Evolutionary conservation across 1,284 basidiomycete species (phyloP).

Genomic region (Testicularia cyperi): DNA sequence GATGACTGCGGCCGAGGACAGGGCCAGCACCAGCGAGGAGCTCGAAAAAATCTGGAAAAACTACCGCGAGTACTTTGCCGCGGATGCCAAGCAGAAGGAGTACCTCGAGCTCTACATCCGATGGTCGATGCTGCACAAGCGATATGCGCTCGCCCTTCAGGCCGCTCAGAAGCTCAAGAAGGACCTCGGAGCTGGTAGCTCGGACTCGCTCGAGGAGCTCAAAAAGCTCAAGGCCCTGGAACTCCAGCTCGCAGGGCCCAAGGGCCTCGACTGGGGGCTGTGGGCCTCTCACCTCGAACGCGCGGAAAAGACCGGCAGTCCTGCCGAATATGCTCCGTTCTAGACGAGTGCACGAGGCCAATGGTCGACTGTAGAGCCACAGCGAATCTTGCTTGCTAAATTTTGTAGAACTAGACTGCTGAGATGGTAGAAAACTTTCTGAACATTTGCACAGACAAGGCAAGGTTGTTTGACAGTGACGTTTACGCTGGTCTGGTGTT

Average conservation of each 20-base stretch:
- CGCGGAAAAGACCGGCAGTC: conserved; percentile 8
- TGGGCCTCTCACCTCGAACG: conserved; percentile 34
- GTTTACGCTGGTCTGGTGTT: too few species aligned
- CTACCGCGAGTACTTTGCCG: conserved; percentile 41
- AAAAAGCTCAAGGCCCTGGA: conserved; percentile 42
- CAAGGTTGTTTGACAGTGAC: too few species aligned
- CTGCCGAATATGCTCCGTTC: conserved; percentile 27
- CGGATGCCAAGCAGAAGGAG: conserved; percentile 43
- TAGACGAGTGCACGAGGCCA: too few species aligned
- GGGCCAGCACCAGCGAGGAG: conserved; percentile 1
- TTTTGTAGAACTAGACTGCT: too few species aligned
- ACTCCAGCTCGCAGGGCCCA: conserved; percentile 20
- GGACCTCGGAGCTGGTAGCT: conserved; percentile 46
- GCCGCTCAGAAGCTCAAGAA: conserved; percentile 48
- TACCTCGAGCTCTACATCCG: conserved; percentile 45
- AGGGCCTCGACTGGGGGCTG: conserved; percentile 36
- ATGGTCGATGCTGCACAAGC: conserved; percentile 45
- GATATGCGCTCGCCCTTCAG: conserved; percentile 50
- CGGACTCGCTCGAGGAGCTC: conserved; percentile 42
- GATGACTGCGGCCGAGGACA: conserved; percentile 23
- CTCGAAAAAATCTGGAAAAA: conserved; percentile 33
- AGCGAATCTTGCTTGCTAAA: too few species aligned
- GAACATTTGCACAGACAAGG: too few species aligned
- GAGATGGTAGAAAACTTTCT: too few species aligned
- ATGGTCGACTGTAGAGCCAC: too few species aligned